Evolutionary conservation across 2,329 filamentous ascomycete genomes (phyloP).

Genomic region (Nothopassalora personata): DNA sequence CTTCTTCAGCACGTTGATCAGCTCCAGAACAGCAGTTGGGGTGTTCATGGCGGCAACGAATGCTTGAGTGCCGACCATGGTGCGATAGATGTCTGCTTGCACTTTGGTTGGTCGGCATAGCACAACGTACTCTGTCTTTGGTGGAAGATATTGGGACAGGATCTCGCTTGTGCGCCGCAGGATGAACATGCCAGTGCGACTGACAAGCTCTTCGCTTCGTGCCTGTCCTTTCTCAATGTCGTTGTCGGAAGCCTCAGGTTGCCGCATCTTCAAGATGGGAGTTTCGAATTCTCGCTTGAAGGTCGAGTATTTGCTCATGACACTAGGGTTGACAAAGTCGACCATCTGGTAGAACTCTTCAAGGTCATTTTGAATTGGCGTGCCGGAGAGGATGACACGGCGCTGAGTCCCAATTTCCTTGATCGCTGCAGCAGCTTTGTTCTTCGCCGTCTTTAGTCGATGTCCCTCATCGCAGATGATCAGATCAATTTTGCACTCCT

Average conservation of each 20-base stretch:
- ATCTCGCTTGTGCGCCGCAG: constrained; percentile 62
- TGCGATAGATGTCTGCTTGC: constrained; percentile 58
- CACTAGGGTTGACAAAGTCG: constrained; percentile 63
- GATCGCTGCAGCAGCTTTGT: constrained; percentile 62
- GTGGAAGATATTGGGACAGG: constrained; percentile 59
- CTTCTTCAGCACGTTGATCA: constrained; percentile 69
- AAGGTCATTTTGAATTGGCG: constrained; percentile 64
- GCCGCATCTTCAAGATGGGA: constrained; percentile 59
- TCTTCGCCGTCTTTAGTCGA: constrained; percentile 62
- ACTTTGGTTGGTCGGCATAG: constrained; percentile 59
- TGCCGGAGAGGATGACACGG: constrained; percentile 60
- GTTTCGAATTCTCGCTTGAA: constrained; percentile 62
- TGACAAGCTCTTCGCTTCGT: constrained; percentile 55
- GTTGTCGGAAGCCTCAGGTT: constrained; percentile 56
- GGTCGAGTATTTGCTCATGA: constrained; percentile 56
- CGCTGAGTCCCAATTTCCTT: constrained; percentile 57
- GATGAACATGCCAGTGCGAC: constrained; percentile 59
- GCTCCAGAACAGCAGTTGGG: constrained; percentile 58
- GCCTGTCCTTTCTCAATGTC: constrained; percentile 61
- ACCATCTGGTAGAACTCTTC: constrained; percentile 64
- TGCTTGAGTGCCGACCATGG: constrained; percentile 58
- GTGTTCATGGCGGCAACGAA: constrained; percentile 59
- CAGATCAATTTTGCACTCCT: constrained; percentile 60
- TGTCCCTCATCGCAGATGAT: constrained; percentile 67
- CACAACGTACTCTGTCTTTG: constrained; percentile 63